Evolutionary conservation across 2,329 filamentous ascomycete genomes (phyloP).

Genomic region (Apiospora sp.): DNA sequence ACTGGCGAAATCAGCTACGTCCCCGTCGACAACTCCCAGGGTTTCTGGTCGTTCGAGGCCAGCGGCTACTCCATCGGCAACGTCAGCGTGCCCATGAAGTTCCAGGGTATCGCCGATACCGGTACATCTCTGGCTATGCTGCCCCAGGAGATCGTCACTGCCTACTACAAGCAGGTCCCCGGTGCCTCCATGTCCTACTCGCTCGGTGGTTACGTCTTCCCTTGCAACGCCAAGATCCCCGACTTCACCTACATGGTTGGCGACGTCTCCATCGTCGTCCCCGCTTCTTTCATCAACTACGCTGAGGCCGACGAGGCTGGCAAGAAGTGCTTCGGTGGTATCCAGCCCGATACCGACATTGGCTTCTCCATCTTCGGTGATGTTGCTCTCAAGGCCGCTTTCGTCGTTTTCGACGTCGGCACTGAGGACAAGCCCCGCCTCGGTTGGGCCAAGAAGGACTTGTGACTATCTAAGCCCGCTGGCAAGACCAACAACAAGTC

Average conservation of each 20-base stretch:
- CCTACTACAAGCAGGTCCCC: conserved; percentile 65
- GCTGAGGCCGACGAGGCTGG: conserved; percentile 52
- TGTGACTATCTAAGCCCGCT: neutral
- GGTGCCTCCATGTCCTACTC: conserved; percentile 53
- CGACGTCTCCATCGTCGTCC: conserved; percentile 54
- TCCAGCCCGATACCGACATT: conserved; percentile 42
- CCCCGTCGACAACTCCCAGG: conserved; percentile 61
- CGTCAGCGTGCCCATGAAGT: conserved; percentile 26
- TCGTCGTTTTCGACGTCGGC: conserved; percentile 28
- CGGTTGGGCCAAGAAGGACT: conserved; percentile 23
- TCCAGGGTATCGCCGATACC: conserved; percentile 61
- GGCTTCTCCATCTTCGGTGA: conserved; percentile 32
- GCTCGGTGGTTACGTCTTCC: conserved; percentile 64
- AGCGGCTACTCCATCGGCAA: conserved; percentile 61
- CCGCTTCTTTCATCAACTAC: conserved; percentile 59
- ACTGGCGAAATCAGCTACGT: conserved; percentile 65
- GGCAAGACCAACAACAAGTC: neutral
- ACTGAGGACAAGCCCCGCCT: neutral
- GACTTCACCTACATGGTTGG: conserved; percentile 41
- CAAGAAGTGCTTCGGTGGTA: conserved; percentile 67
- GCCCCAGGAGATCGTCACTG: conserved; percentile 55
- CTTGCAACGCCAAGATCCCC: conserved; percentile 59
- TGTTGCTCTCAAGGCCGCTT: conserved; percentile 30
- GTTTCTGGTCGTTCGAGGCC: conserved; percentile 70
- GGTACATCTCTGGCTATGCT: conserved; percentile 71